These are phyloP conservation scores for Monilinia aucupariae DNA, from an alignment of 2,329 filamentous ascomycete species.

Conservation along the genomic window DNA sequence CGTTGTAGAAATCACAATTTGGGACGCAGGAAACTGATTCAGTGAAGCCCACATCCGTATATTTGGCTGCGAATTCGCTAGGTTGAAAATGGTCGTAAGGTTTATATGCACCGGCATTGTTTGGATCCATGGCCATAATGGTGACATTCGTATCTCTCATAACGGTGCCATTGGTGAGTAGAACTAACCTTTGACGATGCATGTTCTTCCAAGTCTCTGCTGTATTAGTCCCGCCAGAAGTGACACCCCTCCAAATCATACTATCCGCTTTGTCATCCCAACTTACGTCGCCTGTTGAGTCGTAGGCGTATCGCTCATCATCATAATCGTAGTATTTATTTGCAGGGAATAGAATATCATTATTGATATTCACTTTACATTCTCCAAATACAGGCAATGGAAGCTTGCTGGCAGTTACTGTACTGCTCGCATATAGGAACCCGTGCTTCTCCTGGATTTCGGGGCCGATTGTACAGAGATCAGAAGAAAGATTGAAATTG, in stretches of 20 bases:
- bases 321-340: slow-evolving; percentile 55
- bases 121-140: slow-evolving; percentile 35
- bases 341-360: slow-evolving; percentile 59
- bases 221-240: slow-evolving; percentile 52
- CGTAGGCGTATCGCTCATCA: slow-evolving; percentile 55
- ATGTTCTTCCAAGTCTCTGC: slow-evolving; percentile 49
- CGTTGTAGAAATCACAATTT: slow-evolving; percentile 42
- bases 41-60: slow-evolving; percentile 36
- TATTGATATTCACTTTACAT: slow-evolving; percentile 58
- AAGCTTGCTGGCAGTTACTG: slow-evolving; percentile 47
- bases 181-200: slow-evolving; percentile 53
- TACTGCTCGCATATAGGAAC: slow-evolving; percentile 51
- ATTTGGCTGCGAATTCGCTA: slow-evolving; percentile 32
- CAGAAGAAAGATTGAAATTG: slow-evolving; percentile 54
- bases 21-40: slow-evolving; percentile 44
- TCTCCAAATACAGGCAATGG: slow-evolving; percentile 57
- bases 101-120: slow-evolving; percentile 39
- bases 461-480: slow-evolving; percentile 54
- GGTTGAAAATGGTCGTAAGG: slow-evolving; percentile 41
- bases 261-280: slow-evolving; percentile 54
- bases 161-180: slow-evolving; percentile 48
- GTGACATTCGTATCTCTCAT: slow-evolving; percentile 39
- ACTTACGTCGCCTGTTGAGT: slow-evolving; percentile 46
- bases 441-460: slow-evolving; percentile 46
- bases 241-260: slow-evolving; percentile 60